phyloP scores from a whole-genome alignment of 2,329 filamentous ascomycete genomes.

The Neonectria punicea region DNA sequence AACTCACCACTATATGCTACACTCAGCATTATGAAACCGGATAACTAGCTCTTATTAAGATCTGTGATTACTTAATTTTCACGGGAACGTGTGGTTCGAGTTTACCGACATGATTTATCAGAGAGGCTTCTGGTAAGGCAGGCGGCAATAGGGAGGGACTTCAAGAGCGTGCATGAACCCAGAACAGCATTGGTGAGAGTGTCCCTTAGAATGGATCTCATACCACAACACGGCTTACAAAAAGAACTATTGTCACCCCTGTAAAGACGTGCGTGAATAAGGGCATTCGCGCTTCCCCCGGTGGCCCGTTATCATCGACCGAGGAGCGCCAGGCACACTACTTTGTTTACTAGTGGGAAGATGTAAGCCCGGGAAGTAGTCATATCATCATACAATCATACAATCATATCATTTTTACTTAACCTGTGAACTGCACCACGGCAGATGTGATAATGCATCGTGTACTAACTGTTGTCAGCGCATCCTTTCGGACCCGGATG shows the following conservation, averaged over 20 bases:
- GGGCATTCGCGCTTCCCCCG: neutral
- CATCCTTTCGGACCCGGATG: neutral
- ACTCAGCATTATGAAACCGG: too few relatives aligned
- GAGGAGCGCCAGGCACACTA: neutral
- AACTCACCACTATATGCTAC: too few relatives aligned
- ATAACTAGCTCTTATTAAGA: neutral
- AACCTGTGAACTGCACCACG: neutral
- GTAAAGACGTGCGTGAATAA: neutral
- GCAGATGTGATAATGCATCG: neutral
- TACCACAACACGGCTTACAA: neutral
- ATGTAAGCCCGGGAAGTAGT: neutral
- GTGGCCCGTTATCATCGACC: neutral
- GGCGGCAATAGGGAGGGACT: neutral
- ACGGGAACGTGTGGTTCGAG: too few relatives aligned
- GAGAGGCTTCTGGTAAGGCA: neutral
- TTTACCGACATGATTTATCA: neutral
- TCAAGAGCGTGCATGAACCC: neutral
- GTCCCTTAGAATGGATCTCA: neutral
- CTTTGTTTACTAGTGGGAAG: neutral
- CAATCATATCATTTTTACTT: neutral
- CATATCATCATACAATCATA: neutral
- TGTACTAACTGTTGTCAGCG: neutral
- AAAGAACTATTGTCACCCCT: neutral
- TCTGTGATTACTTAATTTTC: neutral
- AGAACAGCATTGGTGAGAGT: neutral